Evolutionary conservation across 78 protist genomes (phyloP).

Genomic region (Guillardia theta): DNA sequence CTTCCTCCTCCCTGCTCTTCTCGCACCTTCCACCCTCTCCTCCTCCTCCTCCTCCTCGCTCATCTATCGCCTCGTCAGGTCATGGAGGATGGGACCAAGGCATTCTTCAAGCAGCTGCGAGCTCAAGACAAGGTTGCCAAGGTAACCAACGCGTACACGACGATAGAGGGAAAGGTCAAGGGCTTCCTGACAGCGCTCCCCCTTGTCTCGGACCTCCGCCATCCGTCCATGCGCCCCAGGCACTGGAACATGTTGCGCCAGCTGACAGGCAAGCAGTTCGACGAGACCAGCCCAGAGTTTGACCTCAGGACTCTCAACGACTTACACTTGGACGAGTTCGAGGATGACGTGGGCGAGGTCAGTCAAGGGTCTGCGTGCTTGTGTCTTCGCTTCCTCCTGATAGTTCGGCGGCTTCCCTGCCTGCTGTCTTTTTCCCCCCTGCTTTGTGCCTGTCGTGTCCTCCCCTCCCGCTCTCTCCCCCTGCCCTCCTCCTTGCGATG

Average conservation of each 20-base stretch:
- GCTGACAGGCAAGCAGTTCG: slow-evolving; percentile 3
- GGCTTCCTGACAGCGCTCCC: neutral
- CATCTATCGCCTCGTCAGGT: neutral
- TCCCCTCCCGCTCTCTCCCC: too few relatives aligned
- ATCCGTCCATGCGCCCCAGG: slow-evolving; percentile 62
- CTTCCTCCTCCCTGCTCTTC: neutral
- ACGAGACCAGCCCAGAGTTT: slow-evolving; percentile 35
- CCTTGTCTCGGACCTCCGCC: slow-evolving; percentile 55
- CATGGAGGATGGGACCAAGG: slow-evolving; percentile 44
- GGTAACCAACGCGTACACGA: neutral
- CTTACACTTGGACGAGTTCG: slow-evolving; percentile 55
- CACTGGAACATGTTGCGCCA: slow-evolving; percentile 68
- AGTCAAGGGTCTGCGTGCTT: too few relatives aligned
- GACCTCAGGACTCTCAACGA: slow-evolving; percentile 44
- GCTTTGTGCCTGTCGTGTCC: too few relatives aligned
- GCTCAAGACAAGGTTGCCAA: slow-evolving; percentile 10
- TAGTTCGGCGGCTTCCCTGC: too few relatives aligned
- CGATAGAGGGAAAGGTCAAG: neutral
- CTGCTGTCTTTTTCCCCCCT: too few relatives aligned
- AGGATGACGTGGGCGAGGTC: slow-evolving; percentile 69
- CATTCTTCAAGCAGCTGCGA: slow-evolving; percentile 18
- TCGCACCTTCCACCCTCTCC: neutral
- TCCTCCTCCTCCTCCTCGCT: neutral
- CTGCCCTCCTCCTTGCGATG: too few relatives aligned
- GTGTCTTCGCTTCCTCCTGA: too few relatives aligned